A percentile compares a stretch with the other conserved stretches of the same genome.
phyloP scores from a whole-genome alignment of 306 rosid genomes.

The Canavalia ensiformis region DNA sequence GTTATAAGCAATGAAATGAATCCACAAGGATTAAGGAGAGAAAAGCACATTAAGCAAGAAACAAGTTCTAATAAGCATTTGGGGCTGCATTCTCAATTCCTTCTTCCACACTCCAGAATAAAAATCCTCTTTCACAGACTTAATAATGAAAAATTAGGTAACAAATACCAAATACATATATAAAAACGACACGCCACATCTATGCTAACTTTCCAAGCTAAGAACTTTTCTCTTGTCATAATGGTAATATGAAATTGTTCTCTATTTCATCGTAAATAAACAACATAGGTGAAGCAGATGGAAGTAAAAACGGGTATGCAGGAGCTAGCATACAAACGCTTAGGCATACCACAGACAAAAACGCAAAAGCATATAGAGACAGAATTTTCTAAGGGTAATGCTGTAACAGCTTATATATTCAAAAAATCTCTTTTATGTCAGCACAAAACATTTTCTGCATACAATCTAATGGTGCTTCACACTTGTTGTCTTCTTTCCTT shows the following conservation, averaged over 20 bases:
- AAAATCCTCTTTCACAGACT: not conserved
- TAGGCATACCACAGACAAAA: not conserved
- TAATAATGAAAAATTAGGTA: not conserved
- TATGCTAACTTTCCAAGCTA: not conserved
- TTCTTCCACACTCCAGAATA: not conserved
- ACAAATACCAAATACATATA: not conserved
- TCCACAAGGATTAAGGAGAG: not conserved
- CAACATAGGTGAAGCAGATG: not conserved
- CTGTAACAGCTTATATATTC: not conserved
- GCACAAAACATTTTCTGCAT: not conserved
- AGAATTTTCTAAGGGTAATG: constrained; percentile 1
- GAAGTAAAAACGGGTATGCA: not conserved
- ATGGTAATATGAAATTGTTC: not conserved
- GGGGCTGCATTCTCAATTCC: not conserved
- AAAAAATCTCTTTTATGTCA: constrained; percentile 7
- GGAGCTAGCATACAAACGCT: not conserved
- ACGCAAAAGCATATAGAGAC: not conserved
- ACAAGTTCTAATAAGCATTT: not conserved
- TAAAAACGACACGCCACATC: not conserved
- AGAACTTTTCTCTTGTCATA: too few species aligned
- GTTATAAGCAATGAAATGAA: not conserved
- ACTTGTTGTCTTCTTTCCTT: not conserved
- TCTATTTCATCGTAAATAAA: not conserved
- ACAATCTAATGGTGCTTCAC: not conserved
- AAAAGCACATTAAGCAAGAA: constrained; percentile 1